Evolutionary conservation across 208 protist genomes (phyloP).

Genomic region (Phytomonas sp.): DNA sequence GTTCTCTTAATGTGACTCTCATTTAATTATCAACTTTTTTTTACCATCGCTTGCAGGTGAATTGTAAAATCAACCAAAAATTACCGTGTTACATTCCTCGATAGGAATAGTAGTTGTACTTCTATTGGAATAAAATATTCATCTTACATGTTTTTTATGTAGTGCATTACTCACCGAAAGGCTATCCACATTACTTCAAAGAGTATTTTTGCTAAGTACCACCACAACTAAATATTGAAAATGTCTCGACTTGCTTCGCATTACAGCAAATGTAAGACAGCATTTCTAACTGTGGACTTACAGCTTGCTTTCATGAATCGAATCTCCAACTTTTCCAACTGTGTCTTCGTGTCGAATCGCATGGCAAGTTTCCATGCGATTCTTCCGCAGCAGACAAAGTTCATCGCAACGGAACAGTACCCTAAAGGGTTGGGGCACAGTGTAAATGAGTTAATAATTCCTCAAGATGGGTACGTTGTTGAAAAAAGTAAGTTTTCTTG

Average conservation of each 20-base stretch:
- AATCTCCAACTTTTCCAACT: conserved; percentile 58
- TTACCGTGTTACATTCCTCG: background rate
- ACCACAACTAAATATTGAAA: background rate
- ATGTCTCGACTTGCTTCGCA: conserved; percentile 68
- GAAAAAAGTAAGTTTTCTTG: conserved; percentile 58
- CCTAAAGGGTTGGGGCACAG: conserved; percentile 60
- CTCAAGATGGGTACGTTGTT: conserved; percentile 24
- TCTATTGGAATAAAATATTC: background rate
- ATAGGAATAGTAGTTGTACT: background rate
- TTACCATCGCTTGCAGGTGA: conserved; percentile 1
- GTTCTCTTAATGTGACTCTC: background rate
- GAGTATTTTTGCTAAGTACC: background rate
- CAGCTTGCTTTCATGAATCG: conserved; percentile 54
- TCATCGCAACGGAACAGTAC: conserved; percentile 81
- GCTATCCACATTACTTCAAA: background rate
- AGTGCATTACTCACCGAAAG: conserved; percentile 1
- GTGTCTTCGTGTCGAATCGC: conserved; percentile 72
- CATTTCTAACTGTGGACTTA: conserved; percentile 69
- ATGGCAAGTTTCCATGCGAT: conserved; percentile 40
- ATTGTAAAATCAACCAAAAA: background rate
- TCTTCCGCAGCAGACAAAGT: conserved; percentile 51
- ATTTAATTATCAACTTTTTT: conserved; percentile 4
- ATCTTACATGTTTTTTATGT: background rate
- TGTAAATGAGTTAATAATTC: conserved; percentile 51
- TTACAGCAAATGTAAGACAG: conserved; percentile 49